Base-by-base conservation (phyloP, 495 filamentous ascomycete species). In the Neurospora discreta region DNA sequence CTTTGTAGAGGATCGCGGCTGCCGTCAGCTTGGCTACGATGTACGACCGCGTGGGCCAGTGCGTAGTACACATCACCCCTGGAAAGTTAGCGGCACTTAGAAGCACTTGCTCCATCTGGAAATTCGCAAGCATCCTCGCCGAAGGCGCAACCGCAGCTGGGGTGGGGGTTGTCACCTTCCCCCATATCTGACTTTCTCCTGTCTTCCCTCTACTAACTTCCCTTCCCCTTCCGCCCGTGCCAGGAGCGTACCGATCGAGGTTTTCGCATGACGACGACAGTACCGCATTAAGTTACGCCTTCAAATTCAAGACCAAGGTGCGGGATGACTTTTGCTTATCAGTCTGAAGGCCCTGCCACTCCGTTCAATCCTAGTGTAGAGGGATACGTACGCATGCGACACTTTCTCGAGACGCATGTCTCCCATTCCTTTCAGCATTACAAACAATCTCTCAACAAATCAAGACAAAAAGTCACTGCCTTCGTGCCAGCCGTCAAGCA, bases 1-100 rank as follows among this genome's bases (percentile, higher is more conserved):
- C n/a, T n/a, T n/a, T n/a, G n/a, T n/a, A n/a, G n/a, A 58, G 46
- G 46, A 26, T 30, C 39, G 69, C 70, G 70, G 67, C 69, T 74
- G 76, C 74, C 71, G 76, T 76, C 68, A 72, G 72, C 72, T 75
- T 77, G 74, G 75, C 33, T 33, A 33, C 33, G n/a, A 2, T 70
- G 71, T 75, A 58, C 39, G 39, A 65, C 68, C 68, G 65, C 43
- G 20, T 72, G 67, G 70, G 67, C 58, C 16, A 13, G 16, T n/a
- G 67, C 40, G 67, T 26, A 11, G 67, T 26, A 11, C n/a, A n/a
- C n/a, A n/a, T n/a, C n/a, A n/a, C n/a, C n/a, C n/a, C n/a, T n/a
- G n/a, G n/a, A n/a, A n/a, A n/a, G n/a, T n/a, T 18, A 20, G 23
- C 33, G 68, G 68, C 18, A 40, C 16, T 10, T 18, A 69, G 26